Percentiles rank a stretch among this genome's conserved stretches.
Evolutionary conservation across 352 stramenopile genomes (phyloP).

Genomic region (Globisporangium camurandrum): DNA sequence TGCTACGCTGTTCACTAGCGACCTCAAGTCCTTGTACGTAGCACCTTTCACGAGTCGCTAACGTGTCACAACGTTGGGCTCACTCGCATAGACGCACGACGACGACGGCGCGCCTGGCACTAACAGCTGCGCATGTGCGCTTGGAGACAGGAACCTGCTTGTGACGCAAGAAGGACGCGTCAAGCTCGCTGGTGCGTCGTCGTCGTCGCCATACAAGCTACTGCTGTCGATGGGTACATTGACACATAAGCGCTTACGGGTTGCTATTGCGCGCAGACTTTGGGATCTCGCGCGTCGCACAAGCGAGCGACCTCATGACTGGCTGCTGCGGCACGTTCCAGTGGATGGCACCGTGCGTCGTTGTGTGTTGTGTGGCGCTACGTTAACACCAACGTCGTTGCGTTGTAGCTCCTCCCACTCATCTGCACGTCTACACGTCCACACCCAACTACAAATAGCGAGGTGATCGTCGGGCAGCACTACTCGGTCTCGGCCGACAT

Average conservation of each 20-base stretch:
- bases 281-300: constrained; percentile 56
- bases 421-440: background rate
- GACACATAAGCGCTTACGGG: no score
- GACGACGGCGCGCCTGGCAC: no score
- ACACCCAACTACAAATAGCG: constrained; percentile 18
- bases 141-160: constrained; percentile 48
- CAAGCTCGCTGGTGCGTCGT: constrained; percentile 48
- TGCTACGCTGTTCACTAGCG: constrained; percentile 19
- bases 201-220: background rate
- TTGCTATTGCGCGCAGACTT: constrained; percentile 70
- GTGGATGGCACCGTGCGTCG: constrained; percentile 74
- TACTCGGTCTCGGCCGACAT: constrained; percentile 71
- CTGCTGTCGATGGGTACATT: background rate
- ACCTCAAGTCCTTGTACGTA: constrained; percentile 73
- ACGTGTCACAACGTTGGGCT: no score
- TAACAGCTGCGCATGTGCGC: background rate
- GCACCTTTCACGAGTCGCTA: background rate
- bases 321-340: constrained; percentile 75
- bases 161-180: constrained; percentile 62
- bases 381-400: no score
- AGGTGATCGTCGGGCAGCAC: constrained; percentile 54
- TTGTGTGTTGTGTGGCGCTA: background rate
- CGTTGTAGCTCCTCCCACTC: background rate
- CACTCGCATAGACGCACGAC: background rate
- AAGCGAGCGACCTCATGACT: constrained; percentile 52